Percentiles rank a stretch among this genome's conserved stretches.
These are phyloP conservation scores for Wickerhamiella alocasiicola DNA, from an alignment of 805 yeast genomes.

Conservation along the genomic window DNA sequence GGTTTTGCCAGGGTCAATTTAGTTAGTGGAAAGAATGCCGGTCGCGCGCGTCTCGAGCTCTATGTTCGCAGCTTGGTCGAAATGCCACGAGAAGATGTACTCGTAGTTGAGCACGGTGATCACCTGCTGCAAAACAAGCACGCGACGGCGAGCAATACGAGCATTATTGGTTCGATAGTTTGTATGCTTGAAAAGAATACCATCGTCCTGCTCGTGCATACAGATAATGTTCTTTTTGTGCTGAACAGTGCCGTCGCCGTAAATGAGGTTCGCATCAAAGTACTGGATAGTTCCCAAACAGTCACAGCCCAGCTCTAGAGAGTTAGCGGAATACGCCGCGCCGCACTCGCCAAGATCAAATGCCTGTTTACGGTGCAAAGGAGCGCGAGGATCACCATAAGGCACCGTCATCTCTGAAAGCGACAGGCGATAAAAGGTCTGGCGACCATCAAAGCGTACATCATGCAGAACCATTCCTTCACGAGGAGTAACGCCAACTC, in stretches of 20 bases:
- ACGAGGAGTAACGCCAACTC: constrained; percentile 54
- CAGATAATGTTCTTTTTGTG: constrained; percentile 59
- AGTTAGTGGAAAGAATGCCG: constrained; percentile 76
- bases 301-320: constrained; percentile 61
- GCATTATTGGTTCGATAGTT: constrained; percentile 67
- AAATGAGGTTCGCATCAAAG: constrained; percentile 47
- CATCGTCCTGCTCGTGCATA: constrained; percentile 76
- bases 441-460: constrained; percentile 63
- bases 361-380: constrained; percentile 76
- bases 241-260: constrained; percentile 48
- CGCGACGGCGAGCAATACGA: constrained; percentile 63
- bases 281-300: constrained; percentile 70
- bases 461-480: constrained; percentile 71
- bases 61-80: constrained; percentile 66
- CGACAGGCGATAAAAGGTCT: constrained; percentile 57
- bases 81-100: constrained; percentile 56
- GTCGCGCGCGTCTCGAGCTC: constrained; percentile 74
- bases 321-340: constrained; percentile 60
- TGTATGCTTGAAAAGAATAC: constrained; percentile 63
- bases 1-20: constrained; percentile 57
- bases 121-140: constrained; percentile 63
- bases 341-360: constrained; percentile 78
- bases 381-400: constrained; percentile 70
- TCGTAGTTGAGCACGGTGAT: constrained; percentile 80
- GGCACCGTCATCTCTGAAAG: constrained; percentile 80